Evolutionary conservation across 768 basidiomycete genomes (phyloP), one percentile per base, ranked within the genome.

Genomic region (Lentinula edodes): DNA sequence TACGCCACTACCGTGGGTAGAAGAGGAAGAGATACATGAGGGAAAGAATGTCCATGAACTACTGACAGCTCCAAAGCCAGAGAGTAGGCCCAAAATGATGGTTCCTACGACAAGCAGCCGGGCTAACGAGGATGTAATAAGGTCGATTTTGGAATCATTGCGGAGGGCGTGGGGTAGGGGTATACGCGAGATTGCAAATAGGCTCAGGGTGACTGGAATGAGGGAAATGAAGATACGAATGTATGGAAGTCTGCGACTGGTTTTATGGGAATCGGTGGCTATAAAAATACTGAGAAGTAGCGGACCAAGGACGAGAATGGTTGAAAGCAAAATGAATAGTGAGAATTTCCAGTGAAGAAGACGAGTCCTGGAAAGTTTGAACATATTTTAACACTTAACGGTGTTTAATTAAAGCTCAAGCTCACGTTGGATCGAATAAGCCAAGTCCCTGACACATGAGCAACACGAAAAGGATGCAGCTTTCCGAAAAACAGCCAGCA

Each of bases 51-150:
- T 73, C 88, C 89, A 90, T 0, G 84, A 81, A 51, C 82, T 86
- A 64, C 80, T 85, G 52, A 89, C 77, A 3, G 90, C 87, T 64
- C 91, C 91, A 63, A 91, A 88, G 0, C 92, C 92, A 0, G 91
- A 91, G 5, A 94, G 77, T 2, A 86, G 69, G 5, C 92, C 92
- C n/a, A 94, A 84, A 60, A 92, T 82, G 35, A 87, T 77, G 0
- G 88, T 92, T 2, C 92, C 92, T 20, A 93, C 72, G 18, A 92
- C 88, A 18, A 88, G 83, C 13, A 93, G 78, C 10, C 91, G 83
- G 2, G 88, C 76, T 1, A 87, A 75, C 0, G 81, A 76, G 0
- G 83, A 74, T 8, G 80, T 81, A 28, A 80, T 73, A 2, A 75
- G 68, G 58, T 81, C 78, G 13, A 52, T 51, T 9, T 59, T 18